Evolutionary conservation across 106 monocot genomes (phyloP).

Genomic region (Vanilla planifolia): DNA sequence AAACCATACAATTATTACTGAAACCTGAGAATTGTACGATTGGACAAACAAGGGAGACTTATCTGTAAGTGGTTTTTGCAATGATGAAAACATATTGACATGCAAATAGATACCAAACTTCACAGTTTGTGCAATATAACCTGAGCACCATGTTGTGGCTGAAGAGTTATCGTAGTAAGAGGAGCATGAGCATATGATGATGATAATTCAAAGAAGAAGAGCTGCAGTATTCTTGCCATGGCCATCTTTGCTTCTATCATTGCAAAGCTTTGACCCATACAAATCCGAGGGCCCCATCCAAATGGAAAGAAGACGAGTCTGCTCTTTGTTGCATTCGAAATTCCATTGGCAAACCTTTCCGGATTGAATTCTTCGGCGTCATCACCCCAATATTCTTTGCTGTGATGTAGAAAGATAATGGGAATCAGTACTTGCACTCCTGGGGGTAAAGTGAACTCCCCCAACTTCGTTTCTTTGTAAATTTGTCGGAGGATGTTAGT

Average conservation of each 20-base stretch:
- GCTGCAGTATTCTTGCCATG: constrained; percentile 45
- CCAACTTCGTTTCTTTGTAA: constrained; percentile 14
- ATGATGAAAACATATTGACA: too few relatives aligned
- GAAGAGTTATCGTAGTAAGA: constrained; percentile 22
- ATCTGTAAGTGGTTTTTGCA: too few relatives aligned
- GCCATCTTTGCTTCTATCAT: constrained; percentile 62
- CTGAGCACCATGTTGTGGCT: constrained; percentile 55
- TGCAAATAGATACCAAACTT: too few relatives aligned
- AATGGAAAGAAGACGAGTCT: constrained; percentile 59
- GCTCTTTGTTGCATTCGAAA: constrained; percentile 9
- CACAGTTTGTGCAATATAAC: constrained; percentile 25
- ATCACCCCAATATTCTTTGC: constrained; percentile 13
- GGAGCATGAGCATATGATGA: constrained; percentile 56
- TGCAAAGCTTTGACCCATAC: constrained; percentile 73
- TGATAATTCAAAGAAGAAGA: constrained; percentile 44
- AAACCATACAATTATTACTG: too few relatives aligned
- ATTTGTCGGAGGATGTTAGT: neutral
- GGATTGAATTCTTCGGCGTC: constrained; percentile 30
- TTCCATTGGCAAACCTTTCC: constrained; percentile 15
- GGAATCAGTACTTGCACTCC: constrained; percentile 12
- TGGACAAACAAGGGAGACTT: too few relatives aligned
- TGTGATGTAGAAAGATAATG: constrained; percentile 11
- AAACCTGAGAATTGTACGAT: too few relatives aligned
- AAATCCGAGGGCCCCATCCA: constrained; percentile 55
- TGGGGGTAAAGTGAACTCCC: constrained; percentile 7